Base-by-base conservation (phyloP, 2,329 filamentous ascomycete species). In the Calonectria pteridis region DNA sequence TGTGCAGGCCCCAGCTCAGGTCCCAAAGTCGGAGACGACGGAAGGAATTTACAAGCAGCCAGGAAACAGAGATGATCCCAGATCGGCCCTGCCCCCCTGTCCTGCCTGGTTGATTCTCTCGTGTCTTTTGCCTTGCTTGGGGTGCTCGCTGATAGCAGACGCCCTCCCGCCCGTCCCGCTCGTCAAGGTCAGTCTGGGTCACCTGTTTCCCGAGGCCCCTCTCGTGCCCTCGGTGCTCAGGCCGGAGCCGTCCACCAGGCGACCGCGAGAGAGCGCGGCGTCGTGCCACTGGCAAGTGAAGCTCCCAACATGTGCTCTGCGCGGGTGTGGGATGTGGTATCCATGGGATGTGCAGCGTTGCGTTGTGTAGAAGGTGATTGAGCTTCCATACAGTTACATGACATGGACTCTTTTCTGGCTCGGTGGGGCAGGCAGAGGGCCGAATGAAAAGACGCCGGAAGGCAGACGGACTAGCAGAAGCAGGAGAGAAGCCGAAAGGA, bases 221-320 rank as follows among this genome's bases (percentile, higher is more conserved):
- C 59, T 64, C 59, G 43, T 64, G 67, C 50, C 59, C 68, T 65
- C 37, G 58, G 67, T 59, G 49, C 66, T 71, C 59, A 59, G 26
- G 68, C 76, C 55, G 66, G 68, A 55, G 73, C 77, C 72, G 71
- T 62, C 35, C 31, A 62, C n/a, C 67, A 59, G 51, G 62, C 73
- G 66, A 66, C 28, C 64, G 64, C 66, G 43, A 46, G 20, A 46
- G 64, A 67, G 43, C 72, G 49, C 58, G 66, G 59, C 71, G 75
- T 77, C 75, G 76, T 78, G 75, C 75, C 76, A 78, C 76, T 75
- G 64, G 50, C 50, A 73, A 65, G 63, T 68, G 69, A 77, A 72
- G 71, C 73, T 76, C 76, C 64, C 37, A 66, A 64, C 50, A 72
- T 69, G 74, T 71, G 63, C 70, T 37, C 67, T 67, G 72, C 67